Evolutionary conservation across 2,329 filamentous ascomycete species (phyloP).

Genomic region (Didymella glomerata): DNA sequence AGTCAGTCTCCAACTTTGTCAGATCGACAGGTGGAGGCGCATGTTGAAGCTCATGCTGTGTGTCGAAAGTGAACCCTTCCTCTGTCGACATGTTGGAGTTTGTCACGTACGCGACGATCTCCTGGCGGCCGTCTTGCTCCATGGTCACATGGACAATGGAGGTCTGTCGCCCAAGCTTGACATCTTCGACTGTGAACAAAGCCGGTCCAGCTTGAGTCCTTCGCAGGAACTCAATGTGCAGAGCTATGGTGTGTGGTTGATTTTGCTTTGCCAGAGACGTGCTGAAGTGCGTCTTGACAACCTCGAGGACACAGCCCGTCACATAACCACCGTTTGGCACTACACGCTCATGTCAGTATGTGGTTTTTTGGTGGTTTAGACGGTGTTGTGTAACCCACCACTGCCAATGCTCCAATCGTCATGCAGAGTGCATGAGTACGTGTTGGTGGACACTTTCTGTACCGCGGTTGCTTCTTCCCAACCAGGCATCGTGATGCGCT

Average conservation of each 20-base stretch:
- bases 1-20: constrained; percentile 52
- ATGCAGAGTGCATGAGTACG: constrained; percentile 64
- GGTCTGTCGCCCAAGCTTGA: constrained; percentile 70
- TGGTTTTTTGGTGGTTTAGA: background rate
- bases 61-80: constrained; percentile 64
- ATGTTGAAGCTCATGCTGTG: constrained; percentile 62
- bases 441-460: constrained; percentile 61
- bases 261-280: constrained; percentile 65
- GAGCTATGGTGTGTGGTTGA: constrained; percentile 69
- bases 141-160: constrained; percentile 70
- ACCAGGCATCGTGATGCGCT: constrained; percentile 41
- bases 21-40: constrained; percentile 55
- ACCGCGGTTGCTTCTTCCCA: constrained; percentile 61
- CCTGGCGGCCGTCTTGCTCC: constrained; percentile 64
- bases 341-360: constrained; percentile 39
- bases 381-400: constrained; percentile 54
- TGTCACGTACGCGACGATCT: constrained; percentile 71
- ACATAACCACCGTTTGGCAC: constrained; percentile 78
- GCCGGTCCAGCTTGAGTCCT: constrained; percentile 68
- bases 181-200: constrained; percentile 66
- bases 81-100: constrained; percentile 69
- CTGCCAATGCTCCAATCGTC: constrained; percentile 72
- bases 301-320: constrained; percentile 68
- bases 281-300: constrained; percentile 66
- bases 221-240: constrained; percentile 72